Percentiles rank a stretch among this genome's conserved stretches.
phyloP scores from a whole-genome alignment of 2,329 filamentous ascomycete species.

The Aureobasidium lini region DNA sequence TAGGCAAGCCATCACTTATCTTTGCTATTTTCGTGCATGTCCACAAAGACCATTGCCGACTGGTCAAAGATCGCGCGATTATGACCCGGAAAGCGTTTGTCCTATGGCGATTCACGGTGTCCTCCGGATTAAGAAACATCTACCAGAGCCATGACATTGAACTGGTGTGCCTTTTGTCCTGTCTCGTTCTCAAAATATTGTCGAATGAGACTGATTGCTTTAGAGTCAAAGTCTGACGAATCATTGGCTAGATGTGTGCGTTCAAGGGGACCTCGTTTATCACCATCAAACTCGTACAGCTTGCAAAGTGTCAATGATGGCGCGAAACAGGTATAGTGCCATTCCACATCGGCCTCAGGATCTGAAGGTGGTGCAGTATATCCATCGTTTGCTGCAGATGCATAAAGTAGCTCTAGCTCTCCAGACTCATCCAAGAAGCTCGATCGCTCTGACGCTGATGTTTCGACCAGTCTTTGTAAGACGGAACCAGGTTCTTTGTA shows the following conservation, averaged over 20 bases:
- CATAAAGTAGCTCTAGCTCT: not conserved
- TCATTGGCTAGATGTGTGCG: not conserved
- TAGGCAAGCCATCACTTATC: too few relatives aligned
- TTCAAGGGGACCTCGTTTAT: not conserved
- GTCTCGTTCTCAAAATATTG: not conserved
- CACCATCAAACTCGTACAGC: not conserved
- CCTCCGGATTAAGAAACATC: not conserved
- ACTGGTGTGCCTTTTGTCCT: not conserved
- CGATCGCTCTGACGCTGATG: not conserved
- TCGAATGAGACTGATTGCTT: not conserved
- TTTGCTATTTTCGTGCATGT: too few relatives aligned
- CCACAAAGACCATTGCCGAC: too few relatives aligned
- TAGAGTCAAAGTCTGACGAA: not conserved
- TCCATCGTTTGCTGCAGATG: not conserved
- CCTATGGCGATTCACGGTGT: too few relatives aligned
- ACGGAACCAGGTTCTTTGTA: not conserved
- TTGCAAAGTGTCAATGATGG: not conserved
- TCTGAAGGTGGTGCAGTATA: not conserved
- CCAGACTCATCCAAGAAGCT: not conserved
- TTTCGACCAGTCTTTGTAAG: not conserved
- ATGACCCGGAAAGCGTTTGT: too few relatives aligned
- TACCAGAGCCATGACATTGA: not conserved
- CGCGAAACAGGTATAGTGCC: not conserved
- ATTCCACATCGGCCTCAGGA: not conserved
- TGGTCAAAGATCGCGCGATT: too few relatives aligned